Base-by-base conservation (phyloP, 129 eudicot species). In the Artemisia argyi region DNA sequence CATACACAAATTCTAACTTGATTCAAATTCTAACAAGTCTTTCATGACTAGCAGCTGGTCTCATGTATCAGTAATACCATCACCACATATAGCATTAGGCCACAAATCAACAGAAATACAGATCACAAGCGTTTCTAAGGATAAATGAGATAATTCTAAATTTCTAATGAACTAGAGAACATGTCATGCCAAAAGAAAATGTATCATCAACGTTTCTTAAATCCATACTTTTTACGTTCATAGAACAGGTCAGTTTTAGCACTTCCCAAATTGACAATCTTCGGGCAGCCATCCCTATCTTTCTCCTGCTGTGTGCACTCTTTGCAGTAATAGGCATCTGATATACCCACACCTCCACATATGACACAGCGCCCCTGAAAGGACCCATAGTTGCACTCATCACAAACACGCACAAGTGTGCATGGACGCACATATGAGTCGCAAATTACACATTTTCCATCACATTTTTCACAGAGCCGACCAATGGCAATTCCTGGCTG, bases 401-500 rank as follows among this genome's bases (percentile, higher is more conserved):
- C 84, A 16, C 87, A 83, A 1, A 80, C 82, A 18, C 88, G 85
- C 44, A 39, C 44, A 39, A 39, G 44, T 6, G 83, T 84, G 74
- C 85, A 84, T 51, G 88, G 88, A 52, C 89, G 96, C 50, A 88
- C 96, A 17, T 89, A 89, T 3, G 96, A 89, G 76, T 89, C 96
- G 7, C 96, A 86, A 24, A 85, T 70, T 39, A 89, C 91, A 51
- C 89, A 89, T 46, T 89, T 89, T 6, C 96, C 96, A 49, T 89
- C 96, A 59, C 84, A 79, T 73, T 89, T 89, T 74, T 89, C 91
- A 65, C 91, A 89, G 6, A 89, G 84, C 19, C 96, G 74, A 39
- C 96, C 96, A 22, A 89, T 89, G n/a, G 91, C 96, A 11, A 89
- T 89, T 56, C 96, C 96, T 15, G 96, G 96, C 53, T 89, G 91